Base-by-base conservation (phyloP, 805 yeast genomes). In the Barnettozyma sucrosica region DNA sequence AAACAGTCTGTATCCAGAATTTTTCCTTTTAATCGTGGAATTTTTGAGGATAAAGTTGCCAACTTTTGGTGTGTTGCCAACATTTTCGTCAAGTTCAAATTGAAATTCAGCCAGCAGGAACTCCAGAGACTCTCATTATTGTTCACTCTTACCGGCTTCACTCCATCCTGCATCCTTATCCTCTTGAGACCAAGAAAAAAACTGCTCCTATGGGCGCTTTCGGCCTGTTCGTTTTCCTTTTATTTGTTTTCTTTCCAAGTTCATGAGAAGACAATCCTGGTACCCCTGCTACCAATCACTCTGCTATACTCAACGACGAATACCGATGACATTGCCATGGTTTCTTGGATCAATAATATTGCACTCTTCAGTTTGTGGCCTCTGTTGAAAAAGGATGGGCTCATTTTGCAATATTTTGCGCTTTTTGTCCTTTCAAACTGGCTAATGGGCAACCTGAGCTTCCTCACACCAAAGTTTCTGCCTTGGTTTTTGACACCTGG, bases 51-150 rank as follows among this genome's bases (percentile, higher is more conserved):
- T 62, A 93, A 93, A 63, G 98, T 93, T 14, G 96, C 96, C 36
- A 93, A 90, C 62, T 85, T 93, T 59, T 93, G 99, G 99, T 90
- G 98, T 65, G 83, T 96, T n/a, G 71, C 89, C 1, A 93, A 93
- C 63, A 71, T 85, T 1, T 52, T 89, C 10, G 64, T 90, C 61
- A 92, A 92, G 63, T 83, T 88, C 59, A 80, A 77, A 53, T 57
- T 66, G 5, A 43, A 73, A 0, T 83, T 85, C 58, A 62, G 79
- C 2, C 71, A 73, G 16, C 66, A 70, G 13, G 77, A 85, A 56
- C 70, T 93, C 40, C 86, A 87, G 51, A 58, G 70, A 25, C 52
- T 78, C 6, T 79, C 93, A 1, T 62, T 85, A 33, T 41, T 70
- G 0, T 62, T 79, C 1, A 86, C 93, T 0, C 53, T 80, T 2